A percentile compares a stretch with the other conserved stretches of the same genome.
phyloP scores from a whole-genome alignment of 257 asterid genomes.

The Haberlea rhodopensis region DNA sequence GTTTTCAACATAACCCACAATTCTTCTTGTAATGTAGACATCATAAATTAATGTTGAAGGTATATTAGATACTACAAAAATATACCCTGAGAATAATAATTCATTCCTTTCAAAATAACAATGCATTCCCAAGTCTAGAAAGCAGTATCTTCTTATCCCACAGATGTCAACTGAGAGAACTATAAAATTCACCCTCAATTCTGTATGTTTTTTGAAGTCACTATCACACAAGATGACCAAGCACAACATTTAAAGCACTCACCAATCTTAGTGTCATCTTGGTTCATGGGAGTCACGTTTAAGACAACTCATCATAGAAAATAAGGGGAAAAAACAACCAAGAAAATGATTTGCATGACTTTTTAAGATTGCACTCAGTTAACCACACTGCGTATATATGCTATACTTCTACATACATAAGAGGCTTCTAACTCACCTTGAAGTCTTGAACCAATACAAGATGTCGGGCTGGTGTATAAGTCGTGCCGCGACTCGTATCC shows the following conservation, averaged over 20 bases:
- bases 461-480: slow-evolving; percentile 53
- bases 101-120: no score
- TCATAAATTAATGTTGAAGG: no score
- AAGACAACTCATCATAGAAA: slow-evolving; percentile 37
- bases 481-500: slow-evolving; percentile 42
- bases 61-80: no score
- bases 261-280: slow-evolving; percentile 32
- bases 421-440: neutral
- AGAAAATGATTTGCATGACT: slow-evolving; percentile 42
- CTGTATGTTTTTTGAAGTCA: no score
- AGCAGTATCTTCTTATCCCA: no score
- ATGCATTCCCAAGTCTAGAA: no score
- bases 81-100: no score
- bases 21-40: no score
- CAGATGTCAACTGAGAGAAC: neutral
- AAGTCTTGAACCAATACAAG: slow-evolving; percentile 1
- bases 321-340: slow-evolving; percentile 28
- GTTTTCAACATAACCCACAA: no score
- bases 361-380: slow-evolving; percentile 18
- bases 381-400: slow-evolving; percentile 13
- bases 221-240: neutral
- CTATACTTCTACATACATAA: neutral
- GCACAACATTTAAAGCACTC: slow-evolving; percentile 16
- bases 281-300: slow-evolving; percentile 65
- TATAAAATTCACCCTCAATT: no score